Base-by-base conservation (phyloP, 108 stramenopile species). In the Cyclotella atomus region DNA sequence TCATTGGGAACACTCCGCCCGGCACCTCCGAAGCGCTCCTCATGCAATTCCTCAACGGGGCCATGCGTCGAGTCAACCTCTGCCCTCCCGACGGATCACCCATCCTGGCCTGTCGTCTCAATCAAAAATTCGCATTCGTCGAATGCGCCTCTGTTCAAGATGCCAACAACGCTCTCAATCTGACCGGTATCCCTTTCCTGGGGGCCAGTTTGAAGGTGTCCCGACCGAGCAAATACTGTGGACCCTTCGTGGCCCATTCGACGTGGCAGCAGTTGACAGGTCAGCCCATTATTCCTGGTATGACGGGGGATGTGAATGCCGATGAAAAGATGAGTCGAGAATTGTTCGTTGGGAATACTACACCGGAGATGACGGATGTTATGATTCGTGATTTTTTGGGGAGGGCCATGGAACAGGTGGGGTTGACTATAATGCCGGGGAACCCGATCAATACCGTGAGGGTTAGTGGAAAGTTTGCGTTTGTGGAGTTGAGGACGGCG, bases 241-340 rank as follows among this genome's bases (percentile, higher is more conserved):
- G 97, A 0, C 94, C 95, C 0, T 75, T 67, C 59, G 69, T 83
- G 24, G 79, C 87, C 9, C 52, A 47, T 41, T 79, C 79, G 30
- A 94, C 95, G 12, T 96, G 97, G 96, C 97, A 96, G 83, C 80
- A 91, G 60, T 68, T 96, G 36, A 97, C 95, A 0, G 96, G 95
- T 15, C 88, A 92, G 63, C 54, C 87, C 3, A 35, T 94, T 6
- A 89, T 89, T 3, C 34, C 76, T 34, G 90, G 89, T 2, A 70
- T 79, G 64, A 49, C 75, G 0, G 36, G 82, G 65, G 88, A 88
- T 52, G 76, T 82, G n/a, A 68, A 64, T 0, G 88, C 89, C 17
- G 88, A 88, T 57, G 93, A 93, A 64, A 94, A 96, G 79, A 46
- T 94, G 15, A 79, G 77, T 55, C 82, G 97, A 4, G 97, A 98